Evolutionary conservation across 2,329 filamentous ascomycete genomes (phyloP).

Genomic region (Penicillium crustosum): DNA sequence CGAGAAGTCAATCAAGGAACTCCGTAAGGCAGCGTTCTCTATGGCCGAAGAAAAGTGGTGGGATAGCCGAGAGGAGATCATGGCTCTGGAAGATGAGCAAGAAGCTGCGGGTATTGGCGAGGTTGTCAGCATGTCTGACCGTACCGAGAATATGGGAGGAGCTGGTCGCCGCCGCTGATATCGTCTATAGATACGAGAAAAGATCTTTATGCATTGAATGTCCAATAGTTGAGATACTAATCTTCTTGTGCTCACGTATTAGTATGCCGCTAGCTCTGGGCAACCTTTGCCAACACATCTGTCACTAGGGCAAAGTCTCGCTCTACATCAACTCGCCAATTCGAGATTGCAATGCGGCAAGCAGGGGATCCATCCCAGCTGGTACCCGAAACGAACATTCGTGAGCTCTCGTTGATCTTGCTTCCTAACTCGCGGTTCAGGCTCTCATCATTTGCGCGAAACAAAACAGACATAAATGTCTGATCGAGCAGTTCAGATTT

Average conservation of each 20-base stretch:
- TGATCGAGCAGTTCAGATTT: constrained; percentile 49
- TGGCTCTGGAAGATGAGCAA: constrained; percentile 88
- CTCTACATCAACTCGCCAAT: constrained; percentile 73
- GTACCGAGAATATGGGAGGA: constrained; percentile 54
- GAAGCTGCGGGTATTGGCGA: constrained; percentile 93
- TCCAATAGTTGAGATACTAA: not conserved
- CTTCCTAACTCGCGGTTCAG: constrained; percentile 68
- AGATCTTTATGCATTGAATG: not conserved
- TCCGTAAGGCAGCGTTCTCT: constrained; percentile 87
- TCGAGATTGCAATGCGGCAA: constrained; percentile 80
- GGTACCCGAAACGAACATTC: constrained; percentile 82
- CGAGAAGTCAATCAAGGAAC: constrained; percentile 76
- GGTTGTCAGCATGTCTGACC: constrained; percentile 82
- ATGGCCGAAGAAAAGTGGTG: constrained; percentile 97
- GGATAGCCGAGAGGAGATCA: constrained; percentile 94
- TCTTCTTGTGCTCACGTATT: not conserved
- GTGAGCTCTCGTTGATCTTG: constrained; percentile 69
- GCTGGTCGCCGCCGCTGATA: constrained; percentile 47
- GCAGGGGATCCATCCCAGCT: constrained; percentile 72
- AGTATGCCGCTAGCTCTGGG: constrained; percentile 12
- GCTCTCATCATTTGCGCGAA: constrained; percentile 65
- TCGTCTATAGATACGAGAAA: not conserved
- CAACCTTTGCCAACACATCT: constrained; percentile 59
- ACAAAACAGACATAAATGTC: constrained; percentile 72
- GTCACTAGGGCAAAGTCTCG: constrained; percentile 66